Conservation (phyloP, 441 rosid genomes). For the Pelargonium myrrhifolium region DNA sequence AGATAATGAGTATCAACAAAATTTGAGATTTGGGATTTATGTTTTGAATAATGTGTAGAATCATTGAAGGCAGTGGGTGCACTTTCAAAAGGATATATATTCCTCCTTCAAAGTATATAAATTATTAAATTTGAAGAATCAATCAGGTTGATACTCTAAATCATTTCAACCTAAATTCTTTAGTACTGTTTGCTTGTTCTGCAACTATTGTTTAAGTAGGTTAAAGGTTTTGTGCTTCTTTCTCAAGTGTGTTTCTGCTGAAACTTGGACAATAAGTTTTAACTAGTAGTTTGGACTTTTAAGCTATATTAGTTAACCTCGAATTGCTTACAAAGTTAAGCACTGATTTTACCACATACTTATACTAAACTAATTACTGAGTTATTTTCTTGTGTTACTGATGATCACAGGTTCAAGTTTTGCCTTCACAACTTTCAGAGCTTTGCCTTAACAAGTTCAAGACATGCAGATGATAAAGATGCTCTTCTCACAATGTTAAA, state of each 20-base stretch:
- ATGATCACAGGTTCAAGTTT: too few species aligned
- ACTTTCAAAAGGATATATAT: not conserved
- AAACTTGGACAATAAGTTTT: not conserved
- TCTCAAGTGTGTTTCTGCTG: conserved; percentile 4
- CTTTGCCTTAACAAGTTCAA: too few species aligned
- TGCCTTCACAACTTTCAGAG: too few species aligned
- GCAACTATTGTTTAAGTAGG: not conserved
- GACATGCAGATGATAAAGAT: too few species aligned
- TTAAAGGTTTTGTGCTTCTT: not conserved
- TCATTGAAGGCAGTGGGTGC: not conserved
- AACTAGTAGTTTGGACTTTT: too few species aligned
- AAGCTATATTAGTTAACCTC: too few species aligned
- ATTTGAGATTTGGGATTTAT: not conserved
- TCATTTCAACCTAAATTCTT: not conserved
- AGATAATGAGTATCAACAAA: not conserved
- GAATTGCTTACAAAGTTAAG: not conserved
- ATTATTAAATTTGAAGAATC: too few species aligned
- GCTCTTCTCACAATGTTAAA: too few species aligned
- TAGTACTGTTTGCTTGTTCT: conserved; percentile 1
- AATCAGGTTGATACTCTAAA: too few species aligned
- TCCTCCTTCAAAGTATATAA: not conserved
- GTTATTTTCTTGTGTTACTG: too few species aligned
- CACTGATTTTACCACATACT: conserved; percentile 2
- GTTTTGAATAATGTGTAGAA: not conserved
- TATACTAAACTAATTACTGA: not conserved